Evolutionary conservation across 2,329 filamentous ascomycete species (phyloP).

Genomic region (Aspergillus sclerotialis): DNA sequence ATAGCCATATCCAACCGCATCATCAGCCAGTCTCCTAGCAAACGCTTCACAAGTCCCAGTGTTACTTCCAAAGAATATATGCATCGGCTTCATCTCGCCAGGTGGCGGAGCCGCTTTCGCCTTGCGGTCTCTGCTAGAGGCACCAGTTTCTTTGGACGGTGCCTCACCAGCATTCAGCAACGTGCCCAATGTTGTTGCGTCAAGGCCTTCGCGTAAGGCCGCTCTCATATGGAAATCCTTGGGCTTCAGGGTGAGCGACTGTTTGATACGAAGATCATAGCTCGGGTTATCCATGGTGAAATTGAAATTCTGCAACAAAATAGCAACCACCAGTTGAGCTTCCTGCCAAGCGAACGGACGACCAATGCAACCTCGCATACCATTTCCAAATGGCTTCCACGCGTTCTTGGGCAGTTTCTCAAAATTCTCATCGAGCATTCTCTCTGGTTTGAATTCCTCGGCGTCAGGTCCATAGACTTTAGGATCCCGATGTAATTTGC

Average conservation of each 20-base stretch:
- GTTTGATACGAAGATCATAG: slow-evolving; percentile 32
- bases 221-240: slow-evolving; percentile 58
- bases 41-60: slow-evolving; percentile 68
- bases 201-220: slow-evolving; percentile 45
- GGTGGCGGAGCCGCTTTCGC: slow-evolving; percentile 8
- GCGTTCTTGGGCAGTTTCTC: slow-evolving; percentile 55
- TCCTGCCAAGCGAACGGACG: slow-evolving; percentile 71
- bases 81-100: slow-evolving; percentile 42
- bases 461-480: slow-evolving; percentile 60
- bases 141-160: slow-evolving; percentile 5
- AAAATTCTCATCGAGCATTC: slow-evolving; percentile 65
- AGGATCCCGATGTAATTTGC: slow-evolving; percentile 55
- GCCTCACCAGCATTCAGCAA: slow-evolving; percentile 19
- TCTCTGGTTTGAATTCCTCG: slow-evolving; percentile 60
- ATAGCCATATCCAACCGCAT: slow-evolving; percentile 56
- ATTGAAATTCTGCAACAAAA: slow-evolving; percentile 66
- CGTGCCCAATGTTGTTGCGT: slow-evolving; percentile 36
- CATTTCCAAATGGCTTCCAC: slow-evolving; percentile 72
- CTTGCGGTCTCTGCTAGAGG: slow-evolving; percentile 14
- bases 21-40: slow-evolving; percentile 55
- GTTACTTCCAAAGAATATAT: slow-evolving; percentile 68
- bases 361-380: slow-evolving; percentile 64
- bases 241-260: slow-evolving; percentile 35
- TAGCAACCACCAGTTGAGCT: slow-evolving; percentile 52
- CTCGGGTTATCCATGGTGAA: slow-evolving; percentile 55